phyloP scores from a whole-genome alignment of 306 rosid species.

The Pyrus pyrifolia region DNA sequence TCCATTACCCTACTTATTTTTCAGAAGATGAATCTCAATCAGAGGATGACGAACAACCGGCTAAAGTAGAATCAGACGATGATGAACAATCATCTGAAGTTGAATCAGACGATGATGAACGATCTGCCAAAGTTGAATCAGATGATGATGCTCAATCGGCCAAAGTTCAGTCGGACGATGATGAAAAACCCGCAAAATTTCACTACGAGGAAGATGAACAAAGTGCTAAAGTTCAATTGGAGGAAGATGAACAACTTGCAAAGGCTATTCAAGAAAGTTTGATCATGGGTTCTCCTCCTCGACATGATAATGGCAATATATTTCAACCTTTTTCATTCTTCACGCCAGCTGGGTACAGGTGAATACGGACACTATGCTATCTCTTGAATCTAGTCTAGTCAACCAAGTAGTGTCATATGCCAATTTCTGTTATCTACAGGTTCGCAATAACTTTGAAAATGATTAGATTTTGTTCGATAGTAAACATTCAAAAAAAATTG shows the following conservation, averaged over 20 bases:
- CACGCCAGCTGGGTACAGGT: slow-evolving; percentile 70
- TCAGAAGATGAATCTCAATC: slow-evolving; percentile 49
- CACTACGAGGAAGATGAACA: slow-evolving; percentile 43
- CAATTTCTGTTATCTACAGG: neutral
- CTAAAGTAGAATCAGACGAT: slow-evolving; percentile 7
- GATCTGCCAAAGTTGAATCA: slow-evolving; percentile 13
- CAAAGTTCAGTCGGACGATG: slow-evolving; percentile 22
- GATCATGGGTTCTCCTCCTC: slow-evolving; percentile 53
- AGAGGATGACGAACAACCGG: slow-evolving; percentile 10
- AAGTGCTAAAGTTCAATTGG: slow-evolving; percentile 53
- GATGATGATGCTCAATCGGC: slow-evolving; percentile 37
- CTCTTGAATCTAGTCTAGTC: slow-evolving; percentile 1
- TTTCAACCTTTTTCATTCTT: slow-evolving; percentile 50
- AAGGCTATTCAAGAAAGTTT: slow-evolving; percentile 89
- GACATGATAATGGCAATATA: slow-evolving; percentile 33
- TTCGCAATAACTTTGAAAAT: neutral
- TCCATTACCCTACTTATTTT: slow-evolving; percentile 15
- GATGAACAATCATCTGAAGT: slow-evolving; percentile 2
- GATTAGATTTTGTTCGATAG: neutral
- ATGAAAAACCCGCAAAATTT: slow-evolving; percentile 27
- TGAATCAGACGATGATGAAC: slow-evolving; percentile 21
- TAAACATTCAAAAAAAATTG: neutral
- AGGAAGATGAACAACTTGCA: slow-evolving; percentile 94
- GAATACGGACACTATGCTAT: slow-evolving; percentile 19
- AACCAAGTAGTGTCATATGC: neutral